These are phyloP conservation scores for Alternaria tenuissima DNA, from an alignment of 2,329 filamentous ascomycete genomes.

Conservation along the genomic window DNA sequence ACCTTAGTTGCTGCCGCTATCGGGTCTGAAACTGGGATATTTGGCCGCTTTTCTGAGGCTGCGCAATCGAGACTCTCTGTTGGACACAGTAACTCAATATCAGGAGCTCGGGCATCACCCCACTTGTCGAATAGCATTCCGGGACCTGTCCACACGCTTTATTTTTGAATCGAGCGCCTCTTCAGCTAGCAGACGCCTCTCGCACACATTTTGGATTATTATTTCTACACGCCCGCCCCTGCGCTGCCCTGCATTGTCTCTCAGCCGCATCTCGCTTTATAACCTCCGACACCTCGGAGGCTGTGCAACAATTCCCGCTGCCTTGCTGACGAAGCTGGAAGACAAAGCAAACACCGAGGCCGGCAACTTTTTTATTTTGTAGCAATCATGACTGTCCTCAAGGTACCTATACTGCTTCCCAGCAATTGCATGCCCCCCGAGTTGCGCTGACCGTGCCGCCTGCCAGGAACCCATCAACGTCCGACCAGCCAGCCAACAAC, in stretches of 20 bases:
- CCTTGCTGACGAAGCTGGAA: constrained; percentile 22
- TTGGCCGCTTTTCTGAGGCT: constrained; percentile 24
- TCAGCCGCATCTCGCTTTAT: constrained; percentile 30
- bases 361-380: constrained; percentile 10
- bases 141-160: constrained; percentile 35
- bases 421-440: constrained; percentile 20
- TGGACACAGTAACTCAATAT: constrained; percentile 30
- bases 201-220: constrained; percentile 22
- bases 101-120: constrained; percentile 30
- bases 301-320: constrained; percentile 31
- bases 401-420: constrained; percentile 33
- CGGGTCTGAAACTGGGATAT: constrained; percentile 21
- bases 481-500: constrained; percentile 56
- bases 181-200: constrained; percentile 18
- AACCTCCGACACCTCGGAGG: constrained; percentile 26
- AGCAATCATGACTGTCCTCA: constrained; percentile 50
- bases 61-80: constrained; percentile 22
- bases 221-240: constrained; percentile 20
- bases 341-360: constrained; percentile 25
- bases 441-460: constrained; percentile 40
- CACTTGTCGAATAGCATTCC: constrained; percentile 36
- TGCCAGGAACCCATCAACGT: constrained; percentile 53
- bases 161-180: constrained; percentile 24
- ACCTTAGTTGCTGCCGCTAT: constrained; percentile 4
- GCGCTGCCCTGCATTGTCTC: constrained; percentile 30